Base-by-base conservation (phyloP, 768 basidiomycete genomes). In the Pleurotus eryngii region DNA sequence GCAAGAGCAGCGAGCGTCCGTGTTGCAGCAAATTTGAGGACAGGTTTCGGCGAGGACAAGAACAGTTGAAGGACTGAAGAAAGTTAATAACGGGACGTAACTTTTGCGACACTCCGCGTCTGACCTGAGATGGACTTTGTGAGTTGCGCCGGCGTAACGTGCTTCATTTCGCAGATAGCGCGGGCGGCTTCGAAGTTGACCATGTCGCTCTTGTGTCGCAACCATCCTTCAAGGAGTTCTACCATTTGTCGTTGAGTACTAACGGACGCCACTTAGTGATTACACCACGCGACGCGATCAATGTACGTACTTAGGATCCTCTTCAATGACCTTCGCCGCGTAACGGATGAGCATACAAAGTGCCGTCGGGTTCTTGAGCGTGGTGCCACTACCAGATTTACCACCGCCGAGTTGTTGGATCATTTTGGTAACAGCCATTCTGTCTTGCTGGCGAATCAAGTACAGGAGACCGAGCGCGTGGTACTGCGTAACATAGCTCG, bases 401-500 rank as follows among this genome's bases (percentile, higher is more conserved):
- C 92, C 92, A 4, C 92, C 92, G 45, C 91, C 92, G 15, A 98
- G 82, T 69, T 98, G 96, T 71, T 98, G 96, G 50, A 99, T 95
- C 94, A 98, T 96, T 76, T 98, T 99, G 26, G 94, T 98, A 35
- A 98, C 86, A 3, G 97, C 97, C 97, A 98, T 99, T 60, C 97
- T 81, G 74, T 99, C 97, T 69, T 97, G 95, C 69, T 96, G 93
- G 45, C 97, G 86, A 66, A 99, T 98, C 59, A 93, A 77, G 71
- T 96, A 98, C 43, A 99, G 77, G 57, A 98, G 75, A 17, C 96
- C 96, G 37, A 99, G 79, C 2, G 94, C 95, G 67, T 98, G 97
- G 72, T 98, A 99, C 74, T 99, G 97, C 26, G 94, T 86, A 72
- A 97, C 91, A 72, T 89, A 89, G 70, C 94, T 97, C 17, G 92